phyloP scores from a whole-genome alignment of 768 basidiomycete species.

The Termitomyces sp. region DNA sequence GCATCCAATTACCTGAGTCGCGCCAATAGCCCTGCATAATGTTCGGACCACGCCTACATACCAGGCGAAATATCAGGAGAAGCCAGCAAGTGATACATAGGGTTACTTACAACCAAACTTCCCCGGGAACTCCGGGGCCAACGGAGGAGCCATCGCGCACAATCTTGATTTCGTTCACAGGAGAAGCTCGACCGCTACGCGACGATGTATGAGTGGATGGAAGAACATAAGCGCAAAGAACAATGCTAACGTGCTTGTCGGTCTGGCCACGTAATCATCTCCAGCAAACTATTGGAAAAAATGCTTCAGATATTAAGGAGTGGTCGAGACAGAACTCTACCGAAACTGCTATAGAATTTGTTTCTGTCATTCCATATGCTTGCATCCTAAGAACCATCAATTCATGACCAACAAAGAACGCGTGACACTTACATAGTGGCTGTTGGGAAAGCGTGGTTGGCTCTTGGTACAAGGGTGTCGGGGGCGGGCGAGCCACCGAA shows the following conservation, averaged over 20 bases:
- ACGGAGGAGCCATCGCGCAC: slow-evolving; percentile 34
- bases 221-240: background rate
- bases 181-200: slow-evolving; percentile 50
- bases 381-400: slow-evolving; percentile 34
- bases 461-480: slow-evolving; percentile 39
- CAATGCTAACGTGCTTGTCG: slow-evolving; percentile 43
- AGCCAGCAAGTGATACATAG: background rate
- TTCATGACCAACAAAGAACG: background rate
- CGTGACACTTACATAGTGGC: slow-evolving; percentile 34
- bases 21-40: slow-evolving; percentile 62
- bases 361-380: slow-evolving; percentile 59
- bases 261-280: slow-evolving; percentile 53
- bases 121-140: slow-evolving; percentile 35
- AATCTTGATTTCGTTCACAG: slow-evolving; percentile 54
- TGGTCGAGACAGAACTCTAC: slow-evolving; percentile 19
- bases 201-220: background rate
- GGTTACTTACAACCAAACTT: slow-evolving; percentile 46
- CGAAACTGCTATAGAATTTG: slow-evolving; percentile 52
- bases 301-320: background rate
- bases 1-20: slow-evolving; percentile 37
- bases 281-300: slow-evolving; percentile 35
- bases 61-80: background rate
- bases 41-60: slow-evolving; percentile 50
- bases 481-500: slow-evolving; percentile 56
- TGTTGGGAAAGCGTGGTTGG: slow-evolving; percentile 42